Base-by-base conservation (phyloP, 805 yeast genomes). In the Blastobotrys chiropterorum region DNA sequence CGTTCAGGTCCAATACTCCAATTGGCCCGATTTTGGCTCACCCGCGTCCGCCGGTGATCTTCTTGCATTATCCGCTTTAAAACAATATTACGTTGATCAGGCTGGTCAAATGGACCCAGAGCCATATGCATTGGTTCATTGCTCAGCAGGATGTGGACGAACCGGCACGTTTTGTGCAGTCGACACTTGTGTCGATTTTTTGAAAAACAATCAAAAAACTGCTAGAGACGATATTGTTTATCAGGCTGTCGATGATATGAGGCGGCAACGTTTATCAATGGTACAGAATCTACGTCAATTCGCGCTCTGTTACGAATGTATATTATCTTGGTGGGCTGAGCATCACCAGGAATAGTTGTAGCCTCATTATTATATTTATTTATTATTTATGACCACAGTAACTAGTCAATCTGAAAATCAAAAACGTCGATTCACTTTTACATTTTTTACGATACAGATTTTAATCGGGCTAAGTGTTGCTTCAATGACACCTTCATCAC, bases 111-210 rank as follows among this genome's bases (percentile, higher is more conserved):
- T 2, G 22, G 31, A 43, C 20, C n/a, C 15, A 13, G 59, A 56
- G 21, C 57, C 61, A 11, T 26, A 38, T 34, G 17, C 43, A 20
- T 62, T 89, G 44, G 88, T 86, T 41, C 98, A 92, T 70, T 92
- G 99, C 67, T 85, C 95, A 13, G 98, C 98, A 1, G 99, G 99
- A 0, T 92, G 97, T 67, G 99, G 99, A 7, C 76, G 99, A 53
- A 92, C 98, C 0, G 99, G 99, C 1, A 86, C 96, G 1, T 84
- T 86, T 64, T 85, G 72, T 59, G 53, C 75, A 41, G 58, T 70
- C 57, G 66, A 73, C 61, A 56, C 67, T 44, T 59, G 68, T 11
- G 67, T 76, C 11, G 78, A 76, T 56, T 72, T 31, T 69, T 78
- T 70, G 60, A 46, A n/a, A 48, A 42, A 2, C 51, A 50, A 7